Conservation (phyloP, 805 yeast genomes). For the Suhomyces emberorum region DNA sequence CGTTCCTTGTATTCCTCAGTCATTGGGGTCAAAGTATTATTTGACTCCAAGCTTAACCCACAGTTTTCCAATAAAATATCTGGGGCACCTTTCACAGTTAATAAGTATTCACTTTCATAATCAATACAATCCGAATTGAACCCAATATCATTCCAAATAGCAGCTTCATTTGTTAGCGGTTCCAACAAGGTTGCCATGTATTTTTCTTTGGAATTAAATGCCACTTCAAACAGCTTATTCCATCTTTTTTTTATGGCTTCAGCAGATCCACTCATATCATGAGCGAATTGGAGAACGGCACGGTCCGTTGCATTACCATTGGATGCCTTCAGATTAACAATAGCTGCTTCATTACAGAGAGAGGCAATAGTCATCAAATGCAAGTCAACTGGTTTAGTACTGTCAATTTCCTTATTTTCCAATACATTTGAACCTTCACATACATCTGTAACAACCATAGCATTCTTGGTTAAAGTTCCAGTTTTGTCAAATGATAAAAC, state of each 20-base stretch:
- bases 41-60: slow-evolving; percentile 12
- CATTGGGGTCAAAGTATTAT: slow-evolving; percentile 17
- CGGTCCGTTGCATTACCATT: slow-evolving; percentile 50
- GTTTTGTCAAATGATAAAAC: slow-evolving; percentile 44
- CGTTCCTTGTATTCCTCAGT: slow-evolving; percentile 12
- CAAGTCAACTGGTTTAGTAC: background rate
- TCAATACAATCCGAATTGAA: slow-evolving; percentile 8
- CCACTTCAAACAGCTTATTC: slow-evolving; percentile 25
- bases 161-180: slow-evolving; percentile 7
- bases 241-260: slow-evolving; percentile 13
- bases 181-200: slow-evolving; percentile 37
- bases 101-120: slow-evolving; percentile 13
- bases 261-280: slow-evolving; percentile 9
- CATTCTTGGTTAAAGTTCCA: slow-evolving; percentile 49
- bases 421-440: slow-evolving; percentile 13
- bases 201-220: slow-evolving; percentile 48
- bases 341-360: slow-evolving; percentile 36
- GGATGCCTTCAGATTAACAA: slow-evolving; percentile 20
- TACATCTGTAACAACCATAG: slow-evolving; percentile 39
- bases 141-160: slow-evolving; percentile 11
- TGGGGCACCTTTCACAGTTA: slow-evolving; percentile 46
- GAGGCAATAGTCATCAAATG: slow-evolving; percentile 19
- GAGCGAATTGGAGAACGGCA: slow-evolving; percentile 39
- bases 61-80: slow-evolving; percentile 38
- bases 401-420: slow-evolving; percentile 7